phyloP scores from a whole-genome alignment of 305 asterid species.

The Petunia hybrid region DNA sequence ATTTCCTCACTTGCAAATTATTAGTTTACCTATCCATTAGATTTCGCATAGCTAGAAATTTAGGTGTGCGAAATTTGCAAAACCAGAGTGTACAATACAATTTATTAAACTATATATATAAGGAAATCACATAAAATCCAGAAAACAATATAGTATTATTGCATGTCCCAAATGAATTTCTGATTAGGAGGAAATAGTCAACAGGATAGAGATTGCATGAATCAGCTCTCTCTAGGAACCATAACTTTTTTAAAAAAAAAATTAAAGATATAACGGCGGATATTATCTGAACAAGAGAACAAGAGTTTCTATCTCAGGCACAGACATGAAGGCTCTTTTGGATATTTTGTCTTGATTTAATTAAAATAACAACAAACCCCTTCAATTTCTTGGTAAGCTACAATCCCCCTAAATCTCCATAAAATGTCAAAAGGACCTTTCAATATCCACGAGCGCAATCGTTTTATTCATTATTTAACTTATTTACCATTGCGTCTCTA shows the following conservation, averaged over 20 bases:
- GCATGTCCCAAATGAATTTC: slow-evolving; percentile 5
- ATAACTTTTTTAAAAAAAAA: neutral
- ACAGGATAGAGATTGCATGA: slow-evolving; percentile 12
- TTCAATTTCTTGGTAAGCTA: neutral
- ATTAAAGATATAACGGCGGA: neutral
- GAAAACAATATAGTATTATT: neutral
- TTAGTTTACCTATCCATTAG: no score
- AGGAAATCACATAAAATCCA: neutral
- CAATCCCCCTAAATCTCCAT: neutral
- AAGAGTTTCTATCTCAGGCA: neutral
- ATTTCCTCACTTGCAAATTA: neutral
- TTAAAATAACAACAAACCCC: neutral
- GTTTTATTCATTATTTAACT: neutral
- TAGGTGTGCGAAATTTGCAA: neutral
- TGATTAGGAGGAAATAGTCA: slow-evolving; percentile 28
- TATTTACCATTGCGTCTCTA: neutral
- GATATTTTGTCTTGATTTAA: neutral
- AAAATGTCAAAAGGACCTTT: no score
- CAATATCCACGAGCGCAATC: no score
- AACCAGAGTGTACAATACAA: neutral
- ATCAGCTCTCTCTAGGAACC: slow-evolving; percentile 6
- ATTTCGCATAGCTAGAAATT: neutral
- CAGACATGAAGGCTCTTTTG: neutral
- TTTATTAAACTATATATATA: neutral
- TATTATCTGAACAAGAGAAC: slow-evolving; percentile 9